Conservation (phyloP, 2,329 filamentous ascomycete species). For the Pestalotiopsis sp. region DNA sequence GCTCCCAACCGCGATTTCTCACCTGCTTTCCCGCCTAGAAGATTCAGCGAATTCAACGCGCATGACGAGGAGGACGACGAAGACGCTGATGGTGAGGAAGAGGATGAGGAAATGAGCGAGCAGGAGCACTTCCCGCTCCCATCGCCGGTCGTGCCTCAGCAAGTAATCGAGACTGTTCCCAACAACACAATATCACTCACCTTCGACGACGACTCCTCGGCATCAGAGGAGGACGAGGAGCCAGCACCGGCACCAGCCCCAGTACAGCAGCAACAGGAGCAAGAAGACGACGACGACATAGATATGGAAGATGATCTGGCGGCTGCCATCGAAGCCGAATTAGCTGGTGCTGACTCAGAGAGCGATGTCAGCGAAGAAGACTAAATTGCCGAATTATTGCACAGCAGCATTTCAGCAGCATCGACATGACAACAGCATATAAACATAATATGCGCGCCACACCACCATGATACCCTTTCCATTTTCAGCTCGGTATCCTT, state of each 20-base stretch:
- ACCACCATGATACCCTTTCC: background rate
- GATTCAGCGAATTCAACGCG: conserved; percentile 56
- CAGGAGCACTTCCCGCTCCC: conserved; percentile 51
- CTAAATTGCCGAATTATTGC: conserved; percentile 21
- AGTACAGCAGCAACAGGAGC: background rate
- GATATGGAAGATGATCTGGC: conserved; percentile 35
- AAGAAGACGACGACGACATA: conserved; percentile 21
- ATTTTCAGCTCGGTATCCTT: background rate
- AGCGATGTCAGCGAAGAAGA: conserved; percentile 36
- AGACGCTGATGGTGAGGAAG: conserved; percentile 49
- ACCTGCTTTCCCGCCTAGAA: conserved; percentile 48
- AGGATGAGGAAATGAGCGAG: conserved; percentile 36
- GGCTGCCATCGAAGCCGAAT: conserved; percentile 28
- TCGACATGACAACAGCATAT: background rate
- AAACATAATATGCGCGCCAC: background rate
- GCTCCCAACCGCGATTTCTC: conserved; percentile 44
- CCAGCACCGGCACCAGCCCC: conserved; percentile 18
- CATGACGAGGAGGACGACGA: conserved; percentile 45
- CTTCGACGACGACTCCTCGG: conserved; percentile 26
- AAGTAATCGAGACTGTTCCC: conserved; percentile 12
- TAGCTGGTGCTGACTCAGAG: conserved; percentile 23
- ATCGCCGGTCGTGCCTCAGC: conserved; percentile 50
- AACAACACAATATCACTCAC: conserved; percentile 13
- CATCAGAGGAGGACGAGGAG: conserved; percentile 34
- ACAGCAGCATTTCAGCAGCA: background rate